Base-by-base conservation (phyloP, 2,329 filamentous ascomycete species). In the Plectosphaerella cucumerina region DNA sequence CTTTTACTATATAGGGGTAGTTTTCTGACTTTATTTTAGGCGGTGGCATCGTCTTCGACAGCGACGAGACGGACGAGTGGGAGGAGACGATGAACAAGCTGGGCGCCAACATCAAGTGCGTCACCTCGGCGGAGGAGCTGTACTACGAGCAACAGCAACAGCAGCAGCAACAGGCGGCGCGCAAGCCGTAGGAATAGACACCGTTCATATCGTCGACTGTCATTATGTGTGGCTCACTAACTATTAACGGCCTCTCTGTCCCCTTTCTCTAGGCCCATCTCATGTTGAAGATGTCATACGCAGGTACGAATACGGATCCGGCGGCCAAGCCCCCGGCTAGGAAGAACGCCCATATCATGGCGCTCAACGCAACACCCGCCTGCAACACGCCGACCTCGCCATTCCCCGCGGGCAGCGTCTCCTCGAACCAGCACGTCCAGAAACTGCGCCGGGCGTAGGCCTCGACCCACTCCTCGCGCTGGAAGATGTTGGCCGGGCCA, bases 41-140 rank as follows among this genome's bases (percentile, higher is more conserved):
- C 14, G 92, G 92, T 34, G 92, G 92, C 26, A 96, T 97, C 62
- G 92, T 96, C 42, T 96, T 93, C 64, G 94, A 97, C 70, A 95
- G 89, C 39, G 92, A 96, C 65, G 87, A 79, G 59, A 86, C 96
- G 58, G 94, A 97, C 70, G 97, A 92, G 77, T 82, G 93, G 70
- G 90, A 97, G 80, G 97, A 95, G 57, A 90, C 84, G 48, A 85
- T 94, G 74, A 97, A 99, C 76, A 99, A 99, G 78, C 76, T 96
- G 45, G 85, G 88, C 22, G 89, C 90, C 43, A 96, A 96, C 67
- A 90, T 95, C 76, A 82, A 87, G 59, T 94, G 90, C 70, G 92
- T 97, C 67, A 86, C 85, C 53, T 82, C 85, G 48, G 93, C 92
- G 2, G 93, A 97, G 73, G 79, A 86, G 66, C 64, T 80, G n/a